phyloP scores from a whole-genome alignment of 345 rosid species.

The thale cress (Arabidopsis thaliana) region DNA sequence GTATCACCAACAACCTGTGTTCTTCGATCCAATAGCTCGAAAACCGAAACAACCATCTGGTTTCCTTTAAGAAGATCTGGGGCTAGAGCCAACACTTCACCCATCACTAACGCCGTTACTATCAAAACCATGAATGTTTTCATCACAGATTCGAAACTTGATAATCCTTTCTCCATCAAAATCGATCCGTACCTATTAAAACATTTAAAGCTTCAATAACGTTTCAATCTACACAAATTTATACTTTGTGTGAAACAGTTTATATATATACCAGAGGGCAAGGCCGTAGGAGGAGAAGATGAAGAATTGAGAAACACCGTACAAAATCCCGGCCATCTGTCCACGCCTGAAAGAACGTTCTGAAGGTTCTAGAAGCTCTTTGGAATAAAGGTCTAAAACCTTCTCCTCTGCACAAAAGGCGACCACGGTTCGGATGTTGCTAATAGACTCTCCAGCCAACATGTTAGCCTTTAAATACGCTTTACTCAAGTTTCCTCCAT shows the following conservation, averaged over 20 bases:
- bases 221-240: neutral
- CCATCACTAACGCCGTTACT: conserved; percentile 95
- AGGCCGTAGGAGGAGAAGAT: conserved; percentile 97
- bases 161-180: conserved; percentile 78
- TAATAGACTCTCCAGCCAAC: conserved; percentile 92
- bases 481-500: conserved; percentile 91
- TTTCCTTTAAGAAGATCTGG: conserved; percentile 91
- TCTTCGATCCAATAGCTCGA: conserved; percentile 80
- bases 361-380: conserved; percentile 82
- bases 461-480: conserved; percentile 94
- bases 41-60: conserved; percentile 90
- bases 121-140: conserved; percentile 95
- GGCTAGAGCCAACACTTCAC: conserved; percentile 84
- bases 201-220: neutral
- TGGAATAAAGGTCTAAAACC: conserved; percentile 73
- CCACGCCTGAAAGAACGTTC: conserved; percentile 78
- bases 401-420: conserved; percentile 93
- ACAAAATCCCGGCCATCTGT: conserved; percentile 84
- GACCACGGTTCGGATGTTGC: conserved; percentile 93
- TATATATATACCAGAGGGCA: conserved; percentile 62
- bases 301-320: conserved; percentile 94
- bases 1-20: conserved; percentile 64
- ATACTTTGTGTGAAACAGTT: neutral
- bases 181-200: conserved; percentile 46
- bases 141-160: conserved; percentile 85